Conservation (phyloP, 2,329 filamentous ascomycete genomes). For the Aureobasidium zeae region DNA sequence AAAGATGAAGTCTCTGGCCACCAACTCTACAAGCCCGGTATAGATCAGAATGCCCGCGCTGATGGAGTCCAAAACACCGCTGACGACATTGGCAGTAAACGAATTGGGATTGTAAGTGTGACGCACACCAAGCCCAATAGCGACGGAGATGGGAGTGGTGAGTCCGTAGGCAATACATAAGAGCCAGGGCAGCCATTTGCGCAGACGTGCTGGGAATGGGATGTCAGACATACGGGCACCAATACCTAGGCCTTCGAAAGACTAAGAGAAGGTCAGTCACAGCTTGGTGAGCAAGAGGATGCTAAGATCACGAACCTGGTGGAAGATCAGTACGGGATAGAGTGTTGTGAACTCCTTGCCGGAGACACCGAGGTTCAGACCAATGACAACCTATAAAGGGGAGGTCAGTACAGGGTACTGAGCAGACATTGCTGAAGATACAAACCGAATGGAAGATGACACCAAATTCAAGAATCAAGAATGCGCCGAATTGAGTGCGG, state of each 20-base stretch:
- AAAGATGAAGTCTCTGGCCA: constrained; percentile 46
- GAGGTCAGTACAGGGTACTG: not conserved
- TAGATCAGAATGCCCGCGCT: constrained; percentile 46
- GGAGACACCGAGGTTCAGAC: constrained; percentile 38
- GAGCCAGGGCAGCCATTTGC: constrained; percentile 64
- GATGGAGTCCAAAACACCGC: constrained; percentile 82
- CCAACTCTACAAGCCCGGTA: constrained; percentile 39
- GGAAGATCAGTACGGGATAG: constrained; percentile 67
- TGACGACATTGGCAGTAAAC: constrained; percentile 52
- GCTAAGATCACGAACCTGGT: too few species aligned
- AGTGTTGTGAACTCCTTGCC: constrained; percentile 53
- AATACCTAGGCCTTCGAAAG: constrained; percentile 84
- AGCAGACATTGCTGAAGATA: not conserved
- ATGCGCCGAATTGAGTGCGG: constrained; percentile 60
- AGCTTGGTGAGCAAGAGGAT: too few species aligned
- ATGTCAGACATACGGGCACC: constrained; percentile 75
- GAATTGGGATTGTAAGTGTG: constrained; percentile 43
- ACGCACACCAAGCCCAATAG: constrained; percentile 69
- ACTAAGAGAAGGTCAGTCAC: constrained; percentile 84
- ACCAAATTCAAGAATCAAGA: constrained; percentile 92
- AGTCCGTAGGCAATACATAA: constrained; percentile 66
- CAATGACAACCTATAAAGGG: constrained; percentile 1
- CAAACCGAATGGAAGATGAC: constrained; percentile 67
- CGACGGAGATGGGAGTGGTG: constrained; percentile 77
- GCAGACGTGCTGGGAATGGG: constrained; percentile 57